Conservation (phyloP, 768 basidiomycete species). For the Tylopilus vinaceipallidus region DNA sequence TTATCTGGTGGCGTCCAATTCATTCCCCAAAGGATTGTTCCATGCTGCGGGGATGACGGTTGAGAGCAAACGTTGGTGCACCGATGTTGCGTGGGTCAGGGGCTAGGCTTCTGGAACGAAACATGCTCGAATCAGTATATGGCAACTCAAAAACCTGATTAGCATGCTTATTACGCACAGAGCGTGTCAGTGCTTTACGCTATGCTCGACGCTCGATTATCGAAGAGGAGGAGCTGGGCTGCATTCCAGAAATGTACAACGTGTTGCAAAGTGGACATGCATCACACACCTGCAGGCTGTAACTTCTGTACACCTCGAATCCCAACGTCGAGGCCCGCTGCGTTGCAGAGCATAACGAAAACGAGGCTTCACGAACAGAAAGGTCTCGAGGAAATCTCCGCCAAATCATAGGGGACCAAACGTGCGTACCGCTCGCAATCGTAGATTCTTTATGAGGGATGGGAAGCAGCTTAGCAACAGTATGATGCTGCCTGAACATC, state of each 20-base stretch:
- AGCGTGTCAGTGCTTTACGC: conserved; percentile 20
- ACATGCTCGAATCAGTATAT: conserved; percentile 7
- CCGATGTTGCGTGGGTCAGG: conserved; percentile 26
- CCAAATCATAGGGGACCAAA: conserved; percentile 17
- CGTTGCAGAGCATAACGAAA: conserved; percentile 24
- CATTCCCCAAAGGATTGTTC: conserved; percentile 19
- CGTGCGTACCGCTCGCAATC: conserved; percentile 20
- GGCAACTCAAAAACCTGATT: conserved; percentile 18
- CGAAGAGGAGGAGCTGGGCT: conserved; percentile 4
- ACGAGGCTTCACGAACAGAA: conserved; percentile 11
- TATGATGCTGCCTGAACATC: conserved; percentile 5
- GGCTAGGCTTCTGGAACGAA: conserved; percentile 17
- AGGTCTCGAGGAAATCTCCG: conserved; percentile 21
- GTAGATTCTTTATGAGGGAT: conserved; percentile 22
- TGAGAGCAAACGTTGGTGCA: conserved; percentile 7
- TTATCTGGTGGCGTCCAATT: conserved; percentile 30
- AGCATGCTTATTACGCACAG: conserved; percentile 14
- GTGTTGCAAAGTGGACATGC: conserved; percentile 24
- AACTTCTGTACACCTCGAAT: conserved; percentile 19
- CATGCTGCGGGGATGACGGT: conserved; percentile 17
- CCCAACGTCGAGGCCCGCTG: conserved; percentile 10
- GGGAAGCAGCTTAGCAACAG: conserved; percentile 14
- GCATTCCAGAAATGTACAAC: conserved; percentile 28
- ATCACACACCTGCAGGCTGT: conserved; percentile 24
- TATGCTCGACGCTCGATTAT: conserved; percentile 12